Percentiles rank a stretch among this genome's conserved stretches.
phyloP scores from a whole-genome alignment of 352 stramenopile genomes.

The Phytophthora foliorum region DNA sequence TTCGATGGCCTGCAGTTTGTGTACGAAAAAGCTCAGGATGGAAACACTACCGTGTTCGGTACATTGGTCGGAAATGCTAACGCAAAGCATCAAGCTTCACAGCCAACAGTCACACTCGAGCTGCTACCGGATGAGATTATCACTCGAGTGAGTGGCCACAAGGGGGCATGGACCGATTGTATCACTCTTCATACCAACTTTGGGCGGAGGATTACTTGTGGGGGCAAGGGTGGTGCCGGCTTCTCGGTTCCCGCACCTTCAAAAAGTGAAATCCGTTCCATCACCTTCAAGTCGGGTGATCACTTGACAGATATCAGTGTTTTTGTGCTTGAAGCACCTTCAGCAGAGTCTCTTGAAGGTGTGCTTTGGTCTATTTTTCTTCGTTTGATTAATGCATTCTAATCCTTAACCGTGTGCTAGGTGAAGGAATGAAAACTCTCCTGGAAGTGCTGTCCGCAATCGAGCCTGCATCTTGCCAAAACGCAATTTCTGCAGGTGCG shows the following conservation, averaged over 20 bases:
- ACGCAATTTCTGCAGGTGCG: conserved; percentile 49
- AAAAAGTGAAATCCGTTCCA: conserved; percentile 62
- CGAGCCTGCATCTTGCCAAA: conserved; percentile 29
- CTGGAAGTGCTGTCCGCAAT: conserved; percentile 17
- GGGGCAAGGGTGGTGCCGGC: conserved; percentile 64
- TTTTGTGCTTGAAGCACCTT: conserved; percentile 50
- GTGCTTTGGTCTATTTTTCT: not conserved
- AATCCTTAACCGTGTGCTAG: conserved; percentile 17
- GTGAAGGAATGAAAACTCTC: conserved; percentile 35
- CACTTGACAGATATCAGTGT: conserved; percentile 68
- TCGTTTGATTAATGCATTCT: not conserved
- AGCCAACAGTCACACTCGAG: conserved; percentile 45
- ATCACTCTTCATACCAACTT: conserved; percentile 78
- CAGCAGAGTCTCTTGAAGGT: conserved; percentile 33
- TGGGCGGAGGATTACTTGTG: conserved; percentile 59
- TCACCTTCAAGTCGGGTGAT: conserved; percentile 71
- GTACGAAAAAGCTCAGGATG: conserved; percentile 46
- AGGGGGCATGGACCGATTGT: conserved; percentile 81
- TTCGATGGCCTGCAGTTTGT: conserved; percentile 76
- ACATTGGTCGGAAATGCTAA: conserved; percentile 62
- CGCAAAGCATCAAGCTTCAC: conserved; percentile 35
- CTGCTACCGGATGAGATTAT: conserved; percentile 67
- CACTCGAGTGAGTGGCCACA: conserved; percentile 57
- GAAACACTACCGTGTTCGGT: conserved; percentile 25
- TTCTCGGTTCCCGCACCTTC: conserved; percentile 52